These are phyloP conservation scores for Xylariaceae sp. DNA, from an alignment of 2,329 filamentous ascomycete genomes.

Conservation along the genomic window DNA sequence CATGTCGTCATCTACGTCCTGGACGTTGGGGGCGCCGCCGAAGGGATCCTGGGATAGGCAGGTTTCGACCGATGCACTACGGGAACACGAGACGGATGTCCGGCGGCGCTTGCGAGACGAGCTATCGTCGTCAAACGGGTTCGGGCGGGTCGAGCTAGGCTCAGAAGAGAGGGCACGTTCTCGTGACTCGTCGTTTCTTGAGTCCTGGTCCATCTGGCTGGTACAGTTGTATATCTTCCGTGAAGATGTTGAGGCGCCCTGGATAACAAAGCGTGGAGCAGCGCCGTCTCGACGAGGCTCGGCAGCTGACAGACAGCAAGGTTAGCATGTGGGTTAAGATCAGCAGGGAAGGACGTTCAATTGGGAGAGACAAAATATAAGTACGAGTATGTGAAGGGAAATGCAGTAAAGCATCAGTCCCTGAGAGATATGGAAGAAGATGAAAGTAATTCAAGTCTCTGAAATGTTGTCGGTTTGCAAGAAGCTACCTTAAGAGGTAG, in stretches of 20 bases:
- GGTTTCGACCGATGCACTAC: constrained; percentile 47
- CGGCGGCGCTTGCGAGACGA: constrained; percentile 55
- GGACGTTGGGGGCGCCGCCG: constrained; percentile 30
- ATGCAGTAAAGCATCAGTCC: constrained; percentile 18
- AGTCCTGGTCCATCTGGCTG: constrained; percentile 51
- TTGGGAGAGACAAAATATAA: constrained; percentile 10
- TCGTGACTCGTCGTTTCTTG: constrained; percentile 45
- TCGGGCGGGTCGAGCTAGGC: constrained; percentile 56
- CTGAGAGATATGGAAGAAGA: constrained; percentile 10
- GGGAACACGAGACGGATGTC: constrained; percentile 52
- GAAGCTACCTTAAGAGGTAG: constrained; percentile 4
- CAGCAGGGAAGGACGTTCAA: constrained; percentile 19
- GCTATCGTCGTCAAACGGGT: constrained; percentile 58
- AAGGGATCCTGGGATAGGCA: constrained; percentile 28
- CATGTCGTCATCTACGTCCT: constrained; percentile 29
- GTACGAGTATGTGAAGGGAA: constrained; percentile 16
- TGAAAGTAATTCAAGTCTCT: constrained; percentile 3
- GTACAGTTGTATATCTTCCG: constrained; percentile 33
- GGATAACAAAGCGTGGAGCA: constrained; percentile 36
- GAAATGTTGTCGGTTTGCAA: constrained; percentile 7
- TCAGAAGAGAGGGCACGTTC: constrained; percentile 58
- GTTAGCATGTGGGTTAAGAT: constrained; percentile 52
- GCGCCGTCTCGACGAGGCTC: constrained; percentile 49
- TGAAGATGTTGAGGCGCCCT: constrained; percentile 37
- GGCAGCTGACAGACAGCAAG: constrained; percentile 40